These are phyloP conservation scores for Apiospora hydei DNA, from an alignment of 2,329 filamentous ascomycete species.

Conservation along the genomic window DNA sequence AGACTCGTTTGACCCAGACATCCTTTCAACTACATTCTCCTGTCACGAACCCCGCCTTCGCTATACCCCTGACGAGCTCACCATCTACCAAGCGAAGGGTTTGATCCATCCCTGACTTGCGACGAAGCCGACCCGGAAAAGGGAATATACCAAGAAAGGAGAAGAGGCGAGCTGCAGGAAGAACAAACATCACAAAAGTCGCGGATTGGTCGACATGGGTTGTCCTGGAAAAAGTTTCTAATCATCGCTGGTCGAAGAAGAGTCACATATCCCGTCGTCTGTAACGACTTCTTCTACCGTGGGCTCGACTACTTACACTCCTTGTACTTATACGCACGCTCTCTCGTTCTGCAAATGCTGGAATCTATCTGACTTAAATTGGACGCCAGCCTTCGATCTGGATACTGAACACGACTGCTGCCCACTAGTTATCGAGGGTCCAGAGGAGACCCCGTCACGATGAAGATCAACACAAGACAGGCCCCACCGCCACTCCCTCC, in stretches of 20 bases:
- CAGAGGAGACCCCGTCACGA: not conserved
- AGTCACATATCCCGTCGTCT: not conserved
- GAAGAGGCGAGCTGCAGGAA: not conserved
- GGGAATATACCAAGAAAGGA: no score
- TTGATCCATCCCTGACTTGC: not conserved
- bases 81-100: not conserved
- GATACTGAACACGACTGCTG: not conserved
- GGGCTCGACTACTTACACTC: not conserved
- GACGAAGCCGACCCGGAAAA: not conserved
- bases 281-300: not conserved
- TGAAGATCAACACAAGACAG: not conserved
- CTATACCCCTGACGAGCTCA: not conserved
- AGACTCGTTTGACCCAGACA: not conserved
- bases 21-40: not conserved
- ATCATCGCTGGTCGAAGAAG: not conserved
- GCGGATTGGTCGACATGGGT: not conserved
- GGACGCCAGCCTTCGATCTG: not conserved
- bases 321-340: not conserved
- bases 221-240: not conserved
- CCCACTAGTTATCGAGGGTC: no score
- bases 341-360: not conserved
- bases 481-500: not conserved
- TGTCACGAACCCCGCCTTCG: not conserved
- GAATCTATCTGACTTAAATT: not conserved
- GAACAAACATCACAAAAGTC: not conserved